Percentiles rank a stretch among this genome's conserved stretches.
phyloP scores from a whole-genome alignment of 331 rosid genomes.

The Acacia concinna region DNA sequence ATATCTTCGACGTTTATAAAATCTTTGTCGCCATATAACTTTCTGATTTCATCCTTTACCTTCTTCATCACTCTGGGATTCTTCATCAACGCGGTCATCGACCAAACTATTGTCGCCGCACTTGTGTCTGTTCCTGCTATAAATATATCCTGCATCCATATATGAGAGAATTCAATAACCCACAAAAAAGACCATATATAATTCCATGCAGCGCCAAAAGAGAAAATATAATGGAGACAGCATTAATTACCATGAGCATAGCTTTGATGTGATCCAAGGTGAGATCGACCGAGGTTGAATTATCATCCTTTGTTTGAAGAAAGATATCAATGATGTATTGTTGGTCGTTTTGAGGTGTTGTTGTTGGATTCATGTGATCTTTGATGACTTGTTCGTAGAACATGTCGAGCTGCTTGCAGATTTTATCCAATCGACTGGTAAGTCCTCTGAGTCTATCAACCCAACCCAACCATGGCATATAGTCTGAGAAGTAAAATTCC shows the following conservation, averaged over 20 bases:
- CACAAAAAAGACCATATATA: background rate
- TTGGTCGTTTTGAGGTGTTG: background rate
- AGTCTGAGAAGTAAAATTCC: conserved; percentile 39
- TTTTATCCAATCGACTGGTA: conserved; percentile 24
- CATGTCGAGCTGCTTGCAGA: conserved; percentile 35
- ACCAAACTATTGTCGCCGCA: conserved; percentile 35
- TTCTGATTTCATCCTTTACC: conserved; percentile 34
- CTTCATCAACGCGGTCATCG: conserved; percentile 36
- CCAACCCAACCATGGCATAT: conserved; percentile 42
- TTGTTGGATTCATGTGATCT: conserved; percentile 30
- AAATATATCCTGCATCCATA: conserved; percentile 32
- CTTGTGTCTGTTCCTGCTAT: conserved; percentile 44
- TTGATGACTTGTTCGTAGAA: conserved; percentile 39
- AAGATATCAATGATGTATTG: conserved; percentile 41
- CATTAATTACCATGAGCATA: conserved; percentile 39
- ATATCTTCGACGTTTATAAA: conserved; percentile 40
- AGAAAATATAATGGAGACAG: background rate
- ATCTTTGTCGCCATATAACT: conserved; percentile 25
- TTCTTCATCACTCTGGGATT: conserved; percentile 28
- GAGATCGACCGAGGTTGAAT: conserved; percentile 30
- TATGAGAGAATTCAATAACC: background rate
- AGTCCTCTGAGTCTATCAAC: conserved; percentile 37
- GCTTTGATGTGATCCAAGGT: conserved; percentile 44
- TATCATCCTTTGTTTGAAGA: conserved; percentile 16
- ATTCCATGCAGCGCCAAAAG: background rate